Base-by-base conservation (phyloP, 2,329 filamentous ascomycete species). In the Peltaster fructicola region DNA sequence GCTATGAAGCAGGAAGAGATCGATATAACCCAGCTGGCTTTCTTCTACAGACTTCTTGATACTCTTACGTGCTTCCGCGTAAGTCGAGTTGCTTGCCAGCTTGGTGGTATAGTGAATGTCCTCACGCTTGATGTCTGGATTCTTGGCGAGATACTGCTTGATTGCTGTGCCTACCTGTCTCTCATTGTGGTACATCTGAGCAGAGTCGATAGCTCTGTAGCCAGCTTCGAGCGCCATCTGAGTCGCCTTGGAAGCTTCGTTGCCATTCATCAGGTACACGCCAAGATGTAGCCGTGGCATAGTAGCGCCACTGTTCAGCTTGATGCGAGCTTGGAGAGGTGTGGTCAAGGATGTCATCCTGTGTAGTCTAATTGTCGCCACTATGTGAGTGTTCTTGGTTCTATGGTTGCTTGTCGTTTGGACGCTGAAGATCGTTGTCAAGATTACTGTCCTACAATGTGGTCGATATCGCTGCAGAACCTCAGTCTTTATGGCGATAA, bases 51-150 rank as follows among this genome's bases (percentile, higher is more conserved):
- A 74, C 43, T 65, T 47, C 32, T 60, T 66, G 34, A 88, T 78
- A 0, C 73, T 71, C 31, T 53, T 55, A 24, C 72, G 63, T 13
- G 76, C 76, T 3, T 57, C 54, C n/a, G 74, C 63, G 47, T 84
- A 85, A 4, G 63, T 62, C 2, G 59, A 59, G 43, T 72, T 78
- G 30, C 61, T 68, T 2, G 68, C 69, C 8, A 88, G 61, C 54
- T 88, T 90, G 17, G 73, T 75, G 1, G 79, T 88, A 47, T 79
- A 84, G 50, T 79, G 79, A 26, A 88, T 57, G 40, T 84, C 70
- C 29, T 72, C 64, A 4, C 79, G 64, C 34, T 57, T 63, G 14
- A 81, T 45, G 13, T 41, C 38, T 3, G 40, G 36, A 27, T 46
- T 36, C 9, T 26, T 9, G 19, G 40, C 33, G 16, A 45, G 25